Base-by-base conservation (phyloP, 169 alveolate species). In the Plasmodium chabaudi region DNA sequence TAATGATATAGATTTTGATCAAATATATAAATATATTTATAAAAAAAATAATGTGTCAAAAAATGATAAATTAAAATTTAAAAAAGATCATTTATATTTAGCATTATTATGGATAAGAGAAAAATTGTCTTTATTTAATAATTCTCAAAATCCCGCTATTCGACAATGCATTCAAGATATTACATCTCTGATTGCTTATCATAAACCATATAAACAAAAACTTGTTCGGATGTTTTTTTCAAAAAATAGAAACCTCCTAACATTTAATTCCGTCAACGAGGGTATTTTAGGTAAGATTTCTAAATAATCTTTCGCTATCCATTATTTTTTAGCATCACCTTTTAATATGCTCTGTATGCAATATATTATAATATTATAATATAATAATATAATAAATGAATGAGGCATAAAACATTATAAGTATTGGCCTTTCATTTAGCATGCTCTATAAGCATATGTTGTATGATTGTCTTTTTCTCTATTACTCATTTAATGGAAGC, bases 201-300 rank as follows among this genome's bases (percentile, higher is more conserved):
- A 82, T 17, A 82, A 82, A 70, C 90, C 90, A 13, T 82, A 82
- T 61, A 82, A 82, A 64, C 69, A 82, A 60, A 82, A 70, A 82
- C 82, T 53, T n/a, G 90, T 82, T 67, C 84, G 90, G 47, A 82
- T 82, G 82, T 82, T 82, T 53, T 82, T 82, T 61, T 82, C 90
- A 17, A 67, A 68, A 44, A 82, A 55, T 70, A 82, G 90, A 47
- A 82, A 82, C 44, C 42, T 82, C 21, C 34, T 82, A 49, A 82
- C 90, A 0, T 82, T 65, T 61, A 82, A 70, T 67, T 65, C 79
- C 13, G 42, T 82, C 15, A 82, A 82, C 42, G 90, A 82, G 59
- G 90, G 84, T 23, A 82, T 82, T 67, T 60, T 82, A 42, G 74
- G 90, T 82, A 82, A 53, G 3, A 77, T 63, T 61, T 55, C 9